phyloP scores from a whole-genome alignment of 2,329 filamentous ascomycete species.

The Venturia asperata region DNA sequence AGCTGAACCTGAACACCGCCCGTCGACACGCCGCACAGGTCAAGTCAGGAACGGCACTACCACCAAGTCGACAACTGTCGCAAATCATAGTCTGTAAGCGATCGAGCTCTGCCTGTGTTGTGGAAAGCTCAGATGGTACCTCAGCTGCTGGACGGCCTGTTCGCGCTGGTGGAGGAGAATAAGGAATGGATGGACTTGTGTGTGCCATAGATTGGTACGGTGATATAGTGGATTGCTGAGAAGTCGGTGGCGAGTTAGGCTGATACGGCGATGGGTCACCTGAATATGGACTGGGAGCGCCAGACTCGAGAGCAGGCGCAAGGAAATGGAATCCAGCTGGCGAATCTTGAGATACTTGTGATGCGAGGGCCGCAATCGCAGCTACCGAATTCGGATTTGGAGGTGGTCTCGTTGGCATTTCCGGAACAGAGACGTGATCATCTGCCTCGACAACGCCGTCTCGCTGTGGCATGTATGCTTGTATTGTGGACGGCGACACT shows the following conservation, averaged over 20 bases:
- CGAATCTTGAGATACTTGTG: background rate
- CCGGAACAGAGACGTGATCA: slow-evolving; percentile 1
- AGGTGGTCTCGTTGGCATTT: slow-evolving; percentile 9
- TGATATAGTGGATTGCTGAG: background rate
- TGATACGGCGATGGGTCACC: background rate
- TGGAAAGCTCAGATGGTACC: background rate
- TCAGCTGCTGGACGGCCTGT: background rate
- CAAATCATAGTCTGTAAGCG: background rate
- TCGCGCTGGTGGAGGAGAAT: background rate
- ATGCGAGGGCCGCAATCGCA: slow-evolving; percentile 1
- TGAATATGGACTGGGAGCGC: background rate
- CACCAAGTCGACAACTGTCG: background rate
- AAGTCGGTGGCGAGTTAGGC: background rate
- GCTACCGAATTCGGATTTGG: background rate
- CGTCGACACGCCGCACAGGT: slow-evolving; percentile 9
- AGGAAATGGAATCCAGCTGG: slow-evolving; percentile 6
- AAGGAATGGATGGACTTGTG: background rate
- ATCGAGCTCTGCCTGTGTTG: background rate
- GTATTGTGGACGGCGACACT: background rate
- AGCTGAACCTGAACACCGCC: slow-evolving; percentile 1
- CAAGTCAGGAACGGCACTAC: slow-evolving; percentile 8
- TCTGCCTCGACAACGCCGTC: background rate
- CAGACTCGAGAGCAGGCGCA: slow-evolving; percentile 1
- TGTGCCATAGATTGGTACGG: background rate
- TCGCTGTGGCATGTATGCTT: slow-evolving; percentile 5